phyloP scores from a whole-genome alignment of 805 yeast genomes.

The Metschnikowia koreensis region DNA sequence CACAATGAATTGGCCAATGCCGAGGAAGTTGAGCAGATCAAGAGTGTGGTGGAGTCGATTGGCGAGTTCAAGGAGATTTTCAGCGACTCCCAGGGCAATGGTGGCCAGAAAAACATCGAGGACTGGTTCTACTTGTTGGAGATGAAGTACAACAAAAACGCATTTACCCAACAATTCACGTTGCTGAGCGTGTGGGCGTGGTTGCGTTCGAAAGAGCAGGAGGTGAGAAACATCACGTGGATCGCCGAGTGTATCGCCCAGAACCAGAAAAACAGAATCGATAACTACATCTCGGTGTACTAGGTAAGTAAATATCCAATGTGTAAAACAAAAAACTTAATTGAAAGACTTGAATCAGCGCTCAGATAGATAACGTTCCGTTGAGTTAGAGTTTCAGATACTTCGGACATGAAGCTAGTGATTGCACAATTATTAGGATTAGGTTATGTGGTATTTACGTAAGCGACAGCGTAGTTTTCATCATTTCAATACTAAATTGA shows the following conservation, averaged over 20 bases:
- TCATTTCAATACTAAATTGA: too few relatives aligned
- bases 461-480: too few relatives aligned
- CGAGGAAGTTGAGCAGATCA: slow-evolving; percentile 85
- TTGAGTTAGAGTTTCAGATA: too few relatives aligned
- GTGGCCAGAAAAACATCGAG: slow-evolving; percentile 64
- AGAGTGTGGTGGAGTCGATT: slow-evolving; percentile 58
- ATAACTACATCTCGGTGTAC: slow-evolving; percentile 85
- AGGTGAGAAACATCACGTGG: slow-evolving; percentile 97
- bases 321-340: neutral
- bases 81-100: slow-evolving; percentile 34
- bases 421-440: too few relatives aligned
- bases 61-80: slow-evolving; percentile 65
- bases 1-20: slow-evolving; percentile 66
- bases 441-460: too few relatives aligned
- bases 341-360: too few relatives aligned
- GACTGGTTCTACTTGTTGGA: slow-evolving; percentile 92
- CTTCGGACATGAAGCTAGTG: too few relatives aligned
- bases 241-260: slow-evolving; percentile 99
- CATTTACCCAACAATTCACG: slow-evolving; percentile 95
- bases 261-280: slow-evolving; percentile 91
- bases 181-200: slow-evolving; percentile 92
- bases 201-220: slow-evolving; percentile 95
- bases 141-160: slow-evolving; percentile 87
- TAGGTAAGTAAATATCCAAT: slow-evolving; percentile 24
- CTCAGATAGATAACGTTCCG: too few relatives aligned